phyloP scores from a whole-genome alignment of 345 rosid genomes.

The Heritiera littoralis region DNA sequence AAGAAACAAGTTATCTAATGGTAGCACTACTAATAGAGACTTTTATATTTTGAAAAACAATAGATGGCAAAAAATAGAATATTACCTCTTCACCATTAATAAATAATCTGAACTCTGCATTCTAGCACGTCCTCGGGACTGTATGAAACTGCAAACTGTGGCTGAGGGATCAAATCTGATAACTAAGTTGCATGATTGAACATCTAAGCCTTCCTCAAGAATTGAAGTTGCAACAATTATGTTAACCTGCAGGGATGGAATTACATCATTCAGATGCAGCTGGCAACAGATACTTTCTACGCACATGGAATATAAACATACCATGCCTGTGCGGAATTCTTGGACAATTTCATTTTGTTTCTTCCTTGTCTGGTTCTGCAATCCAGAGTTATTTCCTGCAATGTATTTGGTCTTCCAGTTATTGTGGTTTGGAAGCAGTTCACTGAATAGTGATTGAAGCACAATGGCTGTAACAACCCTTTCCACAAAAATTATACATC shows the following conservation, averaged over 20 bases:
- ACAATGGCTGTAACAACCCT: slow-evolving; percentile 73
- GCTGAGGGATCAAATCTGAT: slow-evolving; percentile 81
- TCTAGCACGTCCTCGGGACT: slow-evolving; percentile 98
- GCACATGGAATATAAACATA: slow-evolving; percentile 21
- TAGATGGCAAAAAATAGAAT: background rate
- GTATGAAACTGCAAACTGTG: slow-evolving; percentile 88
- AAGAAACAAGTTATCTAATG: background rate
- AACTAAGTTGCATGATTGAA: slow-evolving; percentile 86
- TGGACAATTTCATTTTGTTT: slow-evolving; percentile 73
- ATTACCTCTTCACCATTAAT: slow-evolving; percentile 72
- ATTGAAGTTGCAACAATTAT: slow-evolving; percentile 90
- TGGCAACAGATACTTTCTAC: slow-evolving; percentile 3
- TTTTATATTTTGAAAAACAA: background rate
- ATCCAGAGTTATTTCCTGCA: slow-evolving; percentile 58
- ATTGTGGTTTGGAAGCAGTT: slow-evolving; percentile 63
- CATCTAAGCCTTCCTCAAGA: slow-evolving; percentile 95
- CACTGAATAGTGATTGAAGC: slow-evolving; percentile 52
- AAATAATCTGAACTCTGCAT: slow-evolving; percentile 77
- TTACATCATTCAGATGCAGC: background rate
- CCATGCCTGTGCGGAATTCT: slow-evolving; percentile 78
- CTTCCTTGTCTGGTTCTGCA: slow-evolving; percentile 61
- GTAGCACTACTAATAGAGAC: background rate
- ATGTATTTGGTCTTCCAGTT: slow-evolving; percentile 69
- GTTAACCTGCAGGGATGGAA: slow-evolving; percentile 58
- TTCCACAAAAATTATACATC: slow-evolving; percentile 83